Evolutionary conservation across 2,329 filamentous ascomycete genomes (phyloP).

Genomic region (Neofusicoccum parvum): DNA sequence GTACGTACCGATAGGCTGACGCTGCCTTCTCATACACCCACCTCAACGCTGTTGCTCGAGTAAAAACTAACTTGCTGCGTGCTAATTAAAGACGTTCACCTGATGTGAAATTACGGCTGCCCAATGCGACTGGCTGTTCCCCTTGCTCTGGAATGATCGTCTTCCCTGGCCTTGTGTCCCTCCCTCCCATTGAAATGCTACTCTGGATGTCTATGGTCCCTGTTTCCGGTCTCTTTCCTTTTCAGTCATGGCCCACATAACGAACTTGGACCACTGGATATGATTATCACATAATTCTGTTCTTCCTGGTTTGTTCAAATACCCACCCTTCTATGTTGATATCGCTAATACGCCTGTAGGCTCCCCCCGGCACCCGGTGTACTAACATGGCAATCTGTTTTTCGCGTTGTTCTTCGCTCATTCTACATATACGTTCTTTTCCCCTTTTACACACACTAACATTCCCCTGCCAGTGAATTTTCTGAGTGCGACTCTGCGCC

Average conservation of each 20-base stretch:
- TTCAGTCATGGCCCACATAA: background rate
- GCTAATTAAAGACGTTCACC: constrained; percentile 16
- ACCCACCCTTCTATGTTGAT: too few species aligned
- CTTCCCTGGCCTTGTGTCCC: background rate
- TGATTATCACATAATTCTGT: background rate
- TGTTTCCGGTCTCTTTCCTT: background rate
- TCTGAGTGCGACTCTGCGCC: constrained; percentile 38
- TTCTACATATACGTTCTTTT: constrained; percentile 19
- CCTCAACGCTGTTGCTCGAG: constrained; percentile 13
- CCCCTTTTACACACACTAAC: constrained; percentile 33
- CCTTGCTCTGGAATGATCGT: background rate
- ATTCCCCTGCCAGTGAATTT: constrained; percentile 40
- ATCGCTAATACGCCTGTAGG: background rate
- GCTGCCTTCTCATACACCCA: constrained; percentile 15
- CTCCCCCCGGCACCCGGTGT: background rate
- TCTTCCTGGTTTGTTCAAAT: constrained; percentile 11
- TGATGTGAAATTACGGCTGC: constrained; percentile 10
- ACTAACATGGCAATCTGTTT: constrained; percentile 41
- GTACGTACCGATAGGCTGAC: constrained; percentile 22
- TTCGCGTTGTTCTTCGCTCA: constrained; percentile 23
- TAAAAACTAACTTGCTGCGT: constrained; percentile 17
- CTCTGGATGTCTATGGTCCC: background rate
- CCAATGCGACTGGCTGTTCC: constrained; percentile 10
- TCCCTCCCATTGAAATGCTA: too few species aligned
- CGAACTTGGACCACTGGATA: background rate